phyloP scores from a whole-genome alignment of 2,329 filamentous ascomycete genomes.

The Ceratocystis albifundus region DNA sequence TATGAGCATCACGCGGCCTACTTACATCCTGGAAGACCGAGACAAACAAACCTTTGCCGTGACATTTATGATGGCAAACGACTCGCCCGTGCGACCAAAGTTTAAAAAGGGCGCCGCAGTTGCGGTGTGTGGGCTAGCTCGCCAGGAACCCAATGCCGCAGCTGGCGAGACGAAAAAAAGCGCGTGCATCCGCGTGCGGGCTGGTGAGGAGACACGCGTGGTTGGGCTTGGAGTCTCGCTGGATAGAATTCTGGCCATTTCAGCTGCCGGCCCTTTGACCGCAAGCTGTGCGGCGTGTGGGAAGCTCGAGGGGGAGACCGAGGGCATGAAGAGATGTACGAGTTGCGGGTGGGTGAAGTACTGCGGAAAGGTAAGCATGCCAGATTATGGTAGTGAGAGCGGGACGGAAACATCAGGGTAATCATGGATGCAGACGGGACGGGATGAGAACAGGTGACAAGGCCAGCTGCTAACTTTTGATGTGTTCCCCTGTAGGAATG shows the following conservation, averaged over 20 bases:
- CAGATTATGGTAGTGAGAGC: neutral
- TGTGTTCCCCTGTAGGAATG: conserved; percentile 21
- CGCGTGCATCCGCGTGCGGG: conserved; percentile 32
- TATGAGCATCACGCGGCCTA: conserved; percentile 41
- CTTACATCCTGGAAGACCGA: conserved; percentile 36
- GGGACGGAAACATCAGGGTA: neutral
- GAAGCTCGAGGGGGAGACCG: conserved; percentile 26
- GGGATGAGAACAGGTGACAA: neutral
- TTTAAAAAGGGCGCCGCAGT: conserved; percentile 34
- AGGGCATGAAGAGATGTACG: conserved; percentile 33
- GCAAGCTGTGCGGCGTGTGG: conserved; percentile 28
- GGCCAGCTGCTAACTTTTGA: conserved; percentile 5
- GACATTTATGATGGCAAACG: conserved; percentile 34
- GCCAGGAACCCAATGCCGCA: conserved; percentile 26
- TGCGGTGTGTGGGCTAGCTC: conserved; percentile 29
- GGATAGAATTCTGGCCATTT: conserved; percentile 26
- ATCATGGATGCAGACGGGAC: neutral
- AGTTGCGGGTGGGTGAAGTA: conserved; percentile 37
- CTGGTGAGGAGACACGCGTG: conserved; percentile 29
- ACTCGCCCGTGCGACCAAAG: conserved; percentile 31
- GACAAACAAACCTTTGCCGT: conserved; percentile 35
- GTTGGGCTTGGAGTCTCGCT: conserved; percentile 28
- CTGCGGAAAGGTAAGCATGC: conserved; percentile 35
- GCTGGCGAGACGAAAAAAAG: conserved; percentile 28
- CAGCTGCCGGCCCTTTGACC: conserved; percentile 27